Conservation (phyloP, 2,329 filamentous ascomycete species). For the Trichophyton rubrum region DNA sequence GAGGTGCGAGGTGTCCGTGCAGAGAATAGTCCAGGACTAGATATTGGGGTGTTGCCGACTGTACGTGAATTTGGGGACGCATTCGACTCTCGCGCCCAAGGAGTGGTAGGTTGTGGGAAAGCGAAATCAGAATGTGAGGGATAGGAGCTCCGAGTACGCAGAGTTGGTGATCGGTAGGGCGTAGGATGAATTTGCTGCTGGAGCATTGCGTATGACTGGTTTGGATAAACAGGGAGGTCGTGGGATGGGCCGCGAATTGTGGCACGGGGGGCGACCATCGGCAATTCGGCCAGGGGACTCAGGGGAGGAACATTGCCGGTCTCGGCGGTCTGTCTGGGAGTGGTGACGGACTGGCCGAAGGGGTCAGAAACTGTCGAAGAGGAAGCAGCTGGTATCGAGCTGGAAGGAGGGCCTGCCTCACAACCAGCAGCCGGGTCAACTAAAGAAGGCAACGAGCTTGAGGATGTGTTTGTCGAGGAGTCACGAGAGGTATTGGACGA, state of each 20-base stretch:
- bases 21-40: constrained; percentile 36
- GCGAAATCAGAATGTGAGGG: constrained; percentile 24
- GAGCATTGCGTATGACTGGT: constrained; percentile 37
- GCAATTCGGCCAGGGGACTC: constrained; percentile 13
- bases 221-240: constrained; percentile 36
- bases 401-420: constrained; percentile 16
- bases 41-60: constrained; percentile 36
- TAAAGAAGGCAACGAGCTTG: constrained; percentile 27
- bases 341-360: not conserved
- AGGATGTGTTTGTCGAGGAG: constrained; percentile 30
- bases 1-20: constrained; percentile 23
- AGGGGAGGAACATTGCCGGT: constrained; percentile 9
- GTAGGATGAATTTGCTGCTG: constrained; percentile 33
- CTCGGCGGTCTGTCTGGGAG: constrained; percentile 7
- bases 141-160: constrained; percentile 34
- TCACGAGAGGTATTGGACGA: constrained; percentile 25
- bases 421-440: constrained; percentile 7
- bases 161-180: constrained; percentile 25
- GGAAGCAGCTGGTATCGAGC: constrained; percentile 5
- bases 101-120: constrained; percentile 17
- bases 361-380: not conserved
- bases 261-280: constrained; percentile 10
- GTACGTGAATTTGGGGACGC: constrained; percentile 22
- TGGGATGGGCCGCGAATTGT: constrained; percentile 13
- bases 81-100: constrained; percentile 17